Evolutionary conservation across 345 rosid genomes (phyloP).

Genomic region (Heritiera littoralis): DNA sequence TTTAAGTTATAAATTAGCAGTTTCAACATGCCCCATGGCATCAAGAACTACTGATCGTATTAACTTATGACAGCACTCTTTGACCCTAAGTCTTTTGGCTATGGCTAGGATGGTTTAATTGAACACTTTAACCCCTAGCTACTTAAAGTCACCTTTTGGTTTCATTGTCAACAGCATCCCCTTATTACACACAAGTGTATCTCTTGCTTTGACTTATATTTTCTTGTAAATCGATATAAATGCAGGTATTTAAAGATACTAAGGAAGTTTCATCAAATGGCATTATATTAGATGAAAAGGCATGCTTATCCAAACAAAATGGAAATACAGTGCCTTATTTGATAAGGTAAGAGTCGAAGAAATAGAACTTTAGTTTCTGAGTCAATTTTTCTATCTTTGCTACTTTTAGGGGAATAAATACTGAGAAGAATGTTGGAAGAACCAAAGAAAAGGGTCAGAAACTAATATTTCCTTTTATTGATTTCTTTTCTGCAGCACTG

Average conservation of each 20-base stretch:
- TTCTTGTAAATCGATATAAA: slow-evolving; percentile 16
- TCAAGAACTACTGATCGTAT: not conserved
- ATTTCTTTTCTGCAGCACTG: slow-evolving; percentile 26
- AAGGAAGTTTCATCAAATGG: slow-evolving; percentile 18
- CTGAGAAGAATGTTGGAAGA: not conserved
- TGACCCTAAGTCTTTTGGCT: not conserved
- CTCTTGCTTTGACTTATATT: slow-evolving; percentile 6
- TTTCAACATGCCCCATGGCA: not conserved
- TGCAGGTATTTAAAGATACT: slow-evolving; percentile 31
- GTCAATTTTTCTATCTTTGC: not conserved
- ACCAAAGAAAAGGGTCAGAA: not conserved
- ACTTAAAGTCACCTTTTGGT: not conserved
- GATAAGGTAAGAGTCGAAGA: slow-evolving; percentile 41
- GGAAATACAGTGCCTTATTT: slow-evolving; percentile 23
- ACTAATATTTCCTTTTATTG: not conserved
- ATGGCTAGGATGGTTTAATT: not conserved
- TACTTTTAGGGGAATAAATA: not conserved
- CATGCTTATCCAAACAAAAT: slow-evolving; percentile 24
- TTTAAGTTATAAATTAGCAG: not conserved
- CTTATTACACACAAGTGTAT: not conserved
- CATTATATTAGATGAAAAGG: slow-evolving; percentile 22
- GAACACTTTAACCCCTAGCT: not conserved
- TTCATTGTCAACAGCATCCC: not conserved
- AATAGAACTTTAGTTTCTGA: not conserved
- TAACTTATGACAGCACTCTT: not conserved